These are phyloP conservation scores for Begonia fuchsioides DNA, from an alignment of 306 rosid species.

Conservation along the genomic window DNA sequence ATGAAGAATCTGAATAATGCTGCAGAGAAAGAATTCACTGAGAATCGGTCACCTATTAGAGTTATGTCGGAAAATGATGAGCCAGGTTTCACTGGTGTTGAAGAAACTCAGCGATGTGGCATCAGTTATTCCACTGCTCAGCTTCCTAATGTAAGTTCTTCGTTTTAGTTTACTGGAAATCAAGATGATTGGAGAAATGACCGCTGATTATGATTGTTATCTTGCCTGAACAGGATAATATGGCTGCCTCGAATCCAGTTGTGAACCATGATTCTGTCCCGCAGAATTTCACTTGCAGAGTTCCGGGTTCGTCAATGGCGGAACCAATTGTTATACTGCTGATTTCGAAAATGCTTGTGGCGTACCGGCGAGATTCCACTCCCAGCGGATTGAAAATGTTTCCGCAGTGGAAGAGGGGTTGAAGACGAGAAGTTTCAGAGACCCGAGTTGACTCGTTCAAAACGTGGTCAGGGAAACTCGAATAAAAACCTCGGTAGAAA, in stretches of 20 bases:
- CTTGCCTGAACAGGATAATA: slow-evolving; percentile 23
- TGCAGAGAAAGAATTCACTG: slow-evolving; percentile 13
- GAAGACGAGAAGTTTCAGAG: slow-evolving; percentile 16
- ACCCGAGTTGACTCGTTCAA: slow-evolving; percentile 64
- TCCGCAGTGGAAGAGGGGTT: slow-evolving; percentile 8
- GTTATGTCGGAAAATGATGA: slow-evolving; percentile 33
- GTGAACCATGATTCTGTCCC: slow-evolving; percentile 32
- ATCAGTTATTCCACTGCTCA: slow-evolving; percentile 12
- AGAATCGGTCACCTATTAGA: slow-evolving; percentile 40
- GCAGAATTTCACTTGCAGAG: slow-evolving; percentile 15
- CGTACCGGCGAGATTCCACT: slow-evolving; percentile 22
- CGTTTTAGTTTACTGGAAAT: not conserved
- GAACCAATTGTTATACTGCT: slow-evolving; percentile 7
- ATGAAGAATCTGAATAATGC: no score
- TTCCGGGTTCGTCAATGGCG: slow-evolving; percentile 20
- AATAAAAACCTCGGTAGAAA: slow-evolving; percentile 45
- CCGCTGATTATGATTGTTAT: not conserved
- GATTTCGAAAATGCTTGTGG: not conserved
- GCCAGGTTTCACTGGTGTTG: slow-evolving; percentile 30
- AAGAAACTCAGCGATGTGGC: slow-evolving; percentile 3
- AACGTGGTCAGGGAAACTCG: slow-evolving; percentile 68
- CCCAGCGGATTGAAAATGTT: slow-evolving; percentile 56
- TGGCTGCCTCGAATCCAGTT: slow-evolving; percentile 10
- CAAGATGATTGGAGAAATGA: not conserved
- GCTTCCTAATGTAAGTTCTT: slow-evolving; percentile 24